phyloP scores from a whole-genome alignment of 129 eudicot genomes.

The Centella asiatica region DNA sequence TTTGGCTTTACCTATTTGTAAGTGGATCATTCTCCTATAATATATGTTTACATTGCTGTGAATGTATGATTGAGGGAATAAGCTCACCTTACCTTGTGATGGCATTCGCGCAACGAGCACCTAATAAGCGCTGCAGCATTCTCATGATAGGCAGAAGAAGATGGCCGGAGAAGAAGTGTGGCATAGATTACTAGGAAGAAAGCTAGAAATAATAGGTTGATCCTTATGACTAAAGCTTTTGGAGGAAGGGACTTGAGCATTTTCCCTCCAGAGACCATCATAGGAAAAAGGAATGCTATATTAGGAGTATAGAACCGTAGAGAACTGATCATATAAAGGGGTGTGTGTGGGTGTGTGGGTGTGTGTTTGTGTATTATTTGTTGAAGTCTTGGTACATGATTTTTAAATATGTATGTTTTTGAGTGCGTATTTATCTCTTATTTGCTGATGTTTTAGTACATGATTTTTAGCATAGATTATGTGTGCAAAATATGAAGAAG shows the following conservation, averaged over 20 bases:
- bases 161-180: slow-evolving; percentile 62
- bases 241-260: slow-evolving; percentile 9
- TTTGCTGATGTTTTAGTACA: no score
- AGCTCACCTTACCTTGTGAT: slow-evolving; percentile 96
- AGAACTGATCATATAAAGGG: background rate
- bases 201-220: background rate
- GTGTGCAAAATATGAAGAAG: no score
- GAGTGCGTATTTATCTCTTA: no score
- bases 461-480: no score
- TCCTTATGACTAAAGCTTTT: background rate
- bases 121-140: slow-evolving; percentile 36
- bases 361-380: no score
- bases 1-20: no score
- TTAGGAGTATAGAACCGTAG: background rate
- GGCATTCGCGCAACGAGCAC: slow-evolving; percentile 68
- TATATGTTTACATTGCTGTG: no score
- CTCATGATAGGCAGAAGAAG: slow-evolving; percentile 36
- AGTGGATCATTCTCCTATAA: no score
- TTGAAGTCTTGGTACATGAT: no score
- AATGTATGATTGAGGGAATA: background rate
- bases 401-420: no score
- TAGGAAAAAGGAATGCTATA: background rate
- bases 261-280: background rate
- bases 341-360: no score
- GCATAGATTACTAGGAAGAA: slow-evolving; percentile 51